Evolutionary conservation across 1,284 basidiomycete species (phyloP), one percentile per base, ranked within the genome.

Genomic region (Sporisorium reilianum): DNA sequence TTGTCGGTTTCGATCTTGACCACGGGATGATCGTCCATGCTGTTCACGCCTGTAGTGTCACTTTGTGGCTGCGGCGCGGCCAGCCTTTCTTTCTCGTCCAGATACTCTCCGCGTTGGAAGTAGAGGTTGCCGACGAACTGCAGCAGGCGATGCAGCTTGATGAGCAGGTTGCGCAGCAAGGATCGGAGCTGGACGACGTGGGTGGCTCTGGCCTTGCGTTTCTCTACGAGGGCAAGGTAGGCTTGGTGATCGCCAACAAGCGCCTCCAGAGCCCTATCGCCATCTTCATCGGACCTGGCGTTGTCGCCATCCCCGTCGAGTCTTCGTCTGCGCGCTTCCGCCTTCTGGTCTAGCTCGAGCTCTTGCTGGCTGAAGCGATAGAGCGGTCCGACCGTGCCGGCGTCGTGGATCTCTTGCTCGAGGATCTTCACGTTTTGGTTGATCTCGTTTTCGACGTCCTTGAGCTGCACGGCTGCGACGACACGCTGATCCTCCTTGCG

Each of bases 91-190:
- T 60, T 53, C 41, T 71, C 60, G 36, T 76, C 69, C 12, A 64
- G 49, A 41, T 54, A 55, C 49, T 83, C 74, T 41, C 78, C 80
- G 30, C 80, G 57, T 32, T 80, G 80, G 23, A 70, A 84, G 64
- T 68, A 82, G 38, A 77, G 56, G 50, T 83, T 81, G n/a, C 82
- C 82, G 10, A 52, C 36, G 46, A 81, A 84, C 28, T 79, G 77
- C 26, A 78, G 53, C 1, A 75, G 57, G 2, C 82, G 78, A 65
- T 83, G 81, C 36, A 77, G 48, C 36, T 73, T 64, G 46, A 80
- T 80, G 9, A 77, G 65, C 66, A 72, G 56, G 25, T 45, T 53
- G 16, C 81, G 77, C 25, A 72, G 53, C 12, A 72, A 51, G 6
- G 72, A 61, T 30, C 67, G 64, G 11, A 80, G 58, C 32, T 67